Evolutionary conservation across 1,284 basidiomycete species (phyloP), one percentile per base, ranked within the genome.

Genomic region (Cerrena zonata): DNA sequence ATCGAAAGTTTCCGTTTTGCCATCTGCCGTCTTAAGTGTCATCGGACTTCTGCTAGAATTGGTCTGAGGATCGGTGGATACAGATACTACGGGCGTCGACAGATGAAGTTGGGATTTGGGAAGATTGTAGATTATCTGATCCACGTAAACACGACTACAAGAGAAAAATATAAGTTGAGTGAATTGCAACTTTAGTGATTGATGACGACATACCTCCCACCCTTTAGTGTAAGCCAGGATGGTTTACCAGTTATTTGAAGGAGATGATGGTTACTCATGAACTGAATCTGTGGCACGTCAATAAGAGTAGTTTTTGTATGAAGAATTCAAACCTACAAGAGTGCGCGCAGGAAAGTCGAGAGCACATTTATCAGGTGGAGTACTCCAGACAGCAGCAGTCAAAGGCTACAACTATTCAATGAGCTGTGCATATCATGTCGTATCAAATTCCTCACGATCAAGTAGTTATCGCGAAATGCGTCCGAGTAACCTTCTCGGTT

Each of bases 301-400:
- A n/a, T n/a, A n/a, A n/a, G n/a, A n/a, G n/a, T n/a, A n/a, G n/a
- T n/a, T n/a, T n/a, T n/a, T n/a, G n/a, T n/a, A n/a, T n/a, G n/a
- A n/a, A 44, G 25, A 22, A 18, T 18, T 1, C 5, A 12, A 15
- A 56, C 67, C 7, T 53, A 89, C 80, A 59, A 91, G 66, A 0
- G 88, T 90, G 19, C 73, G 71, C 0, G 82, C 86, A 4, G 88
- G 89, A 61, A 91, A 89, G 52, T 86, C 82, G 39, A 83, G 65
- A 5, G 81, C 74, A 51, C 85, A 88, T 56, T 80, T 79, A 58
- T 85, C 82, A 3, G 88, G 84, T 0, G 87, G 84, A 0, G 86
- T 90, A 41, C 82, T 86, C 89, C 89, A 92, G 47, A 91, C 85
- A 2, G 84, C 84, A 1, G 85, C 85, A 18, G 84, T 88, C 84